Base-by-base conservation (phyloP, 2,329 filamentous ascomycete genomes). In the Botryotinia globosa region DNA sequence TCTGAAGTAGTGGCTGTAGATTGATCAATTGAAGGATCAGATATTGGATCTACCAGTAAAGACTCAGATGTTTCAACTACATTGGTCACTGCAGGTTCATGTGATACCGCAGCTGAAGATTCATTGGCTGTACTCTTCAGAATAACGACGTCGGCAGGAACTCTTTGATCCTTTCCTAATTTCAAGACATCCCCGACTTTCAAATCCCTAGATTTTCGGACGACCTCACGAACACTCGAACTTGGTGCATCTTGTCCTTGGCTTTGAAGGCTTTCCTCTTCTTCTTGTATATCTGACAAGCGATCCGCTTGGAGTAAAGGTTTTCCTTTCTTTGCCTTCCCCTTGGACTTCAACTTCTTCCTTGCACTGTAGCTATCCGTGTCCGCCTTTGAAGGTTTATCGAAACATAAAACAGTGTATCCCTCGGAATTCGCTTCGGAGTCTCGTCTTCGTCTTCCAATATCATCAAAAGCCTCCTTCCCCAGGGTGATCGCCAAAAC, bases 171-270 rank as follows among this genome's bases (percentile, higher is more conserved):
- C 81, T 97, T 98, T 77, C 88, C 89, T 42, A 99, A 87, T 81
- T 97, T 97, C 73, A 99, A 84, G n/a, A 99, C 92, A 82, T 99
- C 96, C 37, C 96, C 97, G 63, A 99, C 95, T 80, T 92, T 96
- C 69, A 99, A 85, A 79, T 97, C 94, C 73, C 91, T 90, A 8
- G 96, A 96, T 78, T 93, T 94, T 81, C 93, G 95, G 75, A 87
- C 88, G 4, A 93, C 84, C 80, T 97, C 93, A 72, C 86, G 83
- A 6, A 91, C 84, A 58, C 82, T 82, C 71, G 85, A 87, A 54
- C 86, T 87, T 71, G 83, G 86, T 74, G 78, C 79, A 74, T 79
- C 78, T 74, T 78, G 71, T 39, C 83, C 85, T 64, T 83, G 80
- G 18, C 81, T 82, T 75, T 88, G 85, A 1, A 83, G 81, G 65